A percentile compares a stretch with the other conserved stretches of the same genome.
Evolutionary conservation across 1,139 yeast species (phyloP).

Genomic region (Taphrina sp.): DNA sequence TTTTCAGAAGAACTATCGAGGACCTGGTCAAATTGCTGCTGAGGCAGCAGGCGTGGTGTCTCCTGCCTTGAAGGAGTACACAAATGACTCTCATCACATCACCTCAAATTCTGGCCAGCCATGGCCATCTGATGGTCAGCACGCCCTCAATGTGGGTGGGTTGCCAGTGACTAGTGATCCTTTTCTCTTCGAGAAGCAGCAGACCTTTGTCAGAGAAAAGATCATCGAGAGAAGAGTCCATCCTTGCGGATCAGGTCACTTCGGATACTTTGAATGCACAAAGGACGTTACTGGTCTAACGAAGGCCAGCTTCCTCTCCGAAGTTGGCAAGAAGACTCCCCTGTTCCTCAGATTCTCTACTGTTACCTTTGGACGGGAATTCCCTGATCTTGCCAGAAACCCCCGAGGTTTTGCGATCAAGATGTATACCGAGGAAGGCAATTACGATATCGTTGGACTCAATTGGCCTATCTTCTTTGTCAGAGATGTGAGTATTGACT

Average conservation of each 20-base stretch:
- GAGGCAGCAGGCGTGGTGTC: constrained; percentile 22
- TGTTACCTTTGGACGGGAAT: constrained; percentile 58
- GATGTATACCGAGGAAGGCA: constrained; percentile 57
- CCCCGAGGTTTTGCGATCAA: constrained; percentile 59
- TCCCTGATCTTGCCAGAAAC: constrained; percentile 58
- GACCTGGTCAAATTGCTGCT: constrained; percentile 29
- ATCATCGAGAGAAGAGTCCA: constrained; percentile 63
- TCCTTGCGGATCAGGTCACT: constrained; percentile 64
- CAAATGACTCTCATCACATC: constrained; percentile 7
- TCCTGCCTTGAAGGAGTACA: constrained; percentile 1
- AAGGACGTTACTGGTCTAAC: constrained; percentile 56
- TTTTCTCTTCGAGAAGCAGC: constrained; percentile 27
- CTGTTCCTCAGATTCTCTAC: constrained; percentile 55
- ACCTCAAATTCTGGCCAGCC: constrained; percentile 27
- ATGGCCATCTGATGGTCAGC: constrained; percentile 26
- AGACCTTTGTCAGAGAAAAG: constrained; percentile 42
- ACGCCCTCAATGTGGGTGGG: constrained; percentile 29
- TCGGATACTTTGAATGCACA: constrained; percentile 58
- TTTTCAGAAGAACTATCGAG: constrained; percentile 21
- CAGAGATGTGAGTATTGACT: constrained; percentile 57
- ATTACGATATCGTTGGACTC: constrained; percentile 56
- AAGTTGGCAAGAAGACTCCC: constrained; percentile 52
- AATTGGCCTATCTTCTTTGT: constrained; percentile 59
- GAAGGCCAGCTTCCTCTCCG: constrained; percentile 51
- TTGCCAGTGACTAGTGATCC: constrained; percentile 21